Evolutionary conservation across 2,329 filamentous ascomycete genomes (phyloP).

Genomic region (Pseudogymnoascus sp.): DNA sequence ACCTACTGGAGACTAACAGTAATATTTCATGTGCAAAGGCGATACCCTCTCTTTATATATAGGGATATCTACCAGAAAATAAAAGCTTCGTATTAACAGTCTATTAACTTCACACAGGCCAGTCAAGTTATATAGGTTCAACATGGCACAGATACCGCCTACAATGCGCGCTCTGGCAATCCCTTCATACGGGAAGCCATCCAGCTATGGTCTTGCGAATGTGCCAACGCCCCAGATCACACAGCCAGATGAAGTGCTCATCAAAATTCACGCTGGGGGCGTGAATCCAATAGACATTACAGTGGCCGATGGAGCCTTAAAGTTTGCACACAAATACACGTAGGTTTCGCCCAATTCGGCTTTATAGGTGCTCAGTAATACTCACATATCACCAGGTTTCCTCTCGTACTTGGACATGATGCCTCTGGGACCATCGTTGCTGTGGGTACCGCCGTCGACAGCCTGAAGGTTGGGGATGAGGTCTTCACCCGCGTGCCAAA

Average conservation of each 20-base stretch:
- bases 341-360: constrained; percentile 17
- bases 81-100: neutral
- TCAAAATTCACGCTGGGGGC: constrained; percentile 37
- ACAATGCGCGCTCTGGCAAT: constrained; percentile 24
- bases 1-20: neutral
- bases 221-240: constrained; percentile 39
- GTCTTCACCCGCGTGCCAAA: constrained; percentile 31
- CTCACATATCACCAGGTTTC: neutral
- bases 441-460: constrained; percentile 25
- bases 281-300: constrained; percentile 40
- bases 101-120: neutral
- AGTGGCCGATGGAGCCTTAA: constrained; percentile 32
- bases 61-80: neutral
- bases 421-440: constrained; percentile 28
- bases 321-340: constrained; percentile 28
- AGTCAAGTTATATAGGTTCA: neutral
- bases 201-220: constrained; percentile 27
- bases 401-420: constrained; percentile 18
- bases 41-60: neutral
- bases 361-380: neutral
- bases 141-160: constrained; percentile 18
- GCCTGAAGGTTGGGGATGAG: constrained; percentile 29
- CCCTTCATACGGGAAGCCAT: constrained; percentile 19
- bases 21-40: neutral
- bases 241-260: constrained; percentile 37